Conservation (phyloP, 2,329 filamentous ascomycete genomes). For the Fusarium guadeloupense region DNA sequence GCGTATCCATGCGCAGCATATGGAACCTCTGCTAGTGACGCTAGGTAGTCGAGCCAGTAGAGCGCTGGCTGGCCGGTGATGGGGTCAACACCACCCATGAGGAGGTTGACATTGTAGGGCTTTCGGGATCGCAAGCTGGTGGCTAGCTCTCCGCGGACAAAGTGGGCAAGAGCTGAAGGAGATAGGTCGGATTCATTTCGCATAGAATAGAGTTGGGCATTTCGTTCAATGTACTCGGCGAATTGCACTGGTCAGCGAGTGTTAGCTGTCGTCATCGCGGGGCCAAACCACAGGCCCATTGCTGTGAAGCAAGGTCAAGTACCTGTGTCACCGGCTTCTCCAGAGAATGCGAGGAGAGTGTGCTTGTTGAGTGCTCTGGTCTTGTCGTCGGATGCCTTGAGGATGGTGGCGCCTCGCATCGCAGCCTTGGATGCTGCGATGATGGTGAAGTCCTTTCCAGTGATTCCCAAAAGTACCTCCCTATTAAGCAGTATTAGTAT, state of each 20-base stretch:
- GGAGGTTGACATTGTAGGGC: slow-evolving; percentile 95
- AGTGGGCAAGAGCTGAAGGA: slow-evolving; percentile 87
- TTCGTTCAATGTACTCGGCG: slow-evolving; percentile 98
- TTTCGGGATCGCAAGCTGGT: slow-evolving; percentile 89
- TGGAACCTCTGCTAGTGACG: slow-evolving; percentile 84
- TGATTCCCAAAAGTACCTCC: slow-evolving; percentile 98
- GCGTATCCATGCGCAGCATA: slow-evolving; percentile 99
- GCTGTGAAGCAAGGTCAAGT: slow-evolving; percentile 33
- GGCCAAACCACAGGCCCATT: slow-evolving; percentile 5
- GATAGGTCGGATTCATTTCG: slow-evolving; percentile 94
- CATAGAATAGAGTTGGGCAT: slow-evolving; percentile 98
- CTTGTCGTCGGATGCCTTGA: slow-evolving; percentile 97
- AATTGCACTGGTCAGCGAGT: slow-evolving; percentile 80
- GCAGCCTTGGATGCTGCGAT: slow-evolving; percentile 97
- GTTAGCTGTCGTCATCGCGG: slow-evolving; percentile 37
- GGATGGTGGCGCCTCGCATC: slow-evolving; percentile 95
- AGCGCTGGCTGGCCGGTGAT: slow-evolving; percentile 90
- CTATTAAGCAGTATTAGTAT: slow-evolving; percentile 56
- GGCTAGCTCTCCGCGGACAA: slow-evolving; percentile 93
- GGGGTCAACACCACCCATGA: slow-evolving; percentile 92
- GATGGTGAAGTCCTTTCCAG: slow-evolving; percentile 98
- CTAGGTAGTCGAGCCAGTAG: slow-evolving; percentile 98
- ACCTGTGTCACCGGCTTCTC: slow-evolving; percentile 96
- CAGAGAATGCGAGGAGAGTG: slow-evolving; percentile 93
- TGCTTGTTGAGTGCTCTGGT: slow-evolving; percentile 91